Evolutionary conservation across 331 rosid species (phyloP), one percentile per base, ranked within the genome.

Genomic region (Acacia pycnantha): DNA sequence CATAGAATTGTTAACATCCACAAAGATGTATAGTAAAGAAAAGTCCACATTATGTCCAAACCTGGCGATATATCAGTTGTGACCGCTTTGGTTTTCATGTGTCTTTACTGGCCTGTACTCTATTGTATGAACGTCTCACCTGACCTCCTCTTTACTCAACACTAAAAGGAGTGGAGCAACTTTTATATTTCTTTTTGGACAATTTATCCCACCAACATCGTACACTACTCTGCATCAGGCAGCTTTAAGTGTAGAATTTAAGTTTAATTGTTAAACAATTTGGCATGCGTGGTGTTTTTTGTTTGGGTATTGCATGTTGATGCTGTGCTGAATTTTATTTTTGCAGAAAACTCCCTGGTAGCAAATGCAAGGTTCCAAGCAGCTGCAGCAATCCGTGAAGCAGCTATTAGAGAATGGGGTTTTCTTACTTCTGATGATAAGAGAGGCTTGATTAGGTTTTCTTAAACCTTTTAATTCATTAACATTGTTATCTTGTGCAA

Each of bases 371-470:
- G 98, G 82, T 95, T 95, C 88, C 97, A 93, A 86, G 99, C 98
- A 9, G 98, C 99, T 41, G 93, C 89, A 37, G 98, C 99, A 65
- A 90, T 95, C 74, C 86, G 89, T 84, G 93, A 90, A 86, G 99
- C 99, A 71, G 99, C 99, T 76, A 84, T 95, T 66, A 90, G 99
- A 84, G 99, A 95, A 88, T 95, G 99, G 98, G 83, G 88, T 88
- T 88, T 86, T 67, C 96, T 95, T 82, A 82, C 84, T 54, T 75
- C 90, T 77, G 94, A 95, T 85, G 91, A 85, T 78, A 95, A 90
- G 86, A 92, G 86, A 88, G 86, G 78, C 87, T 88, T 95, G 91
- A 92, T 93, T 79, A 92, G 98, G 98, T 95, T 74, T 82, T 66
- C 51, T 58, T 31, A 46, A 66, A 56, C 64, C 78, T 69, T 74